Conservation (phyloP, 306 rosid species). For the Vachellia pachyceras region DNA sequence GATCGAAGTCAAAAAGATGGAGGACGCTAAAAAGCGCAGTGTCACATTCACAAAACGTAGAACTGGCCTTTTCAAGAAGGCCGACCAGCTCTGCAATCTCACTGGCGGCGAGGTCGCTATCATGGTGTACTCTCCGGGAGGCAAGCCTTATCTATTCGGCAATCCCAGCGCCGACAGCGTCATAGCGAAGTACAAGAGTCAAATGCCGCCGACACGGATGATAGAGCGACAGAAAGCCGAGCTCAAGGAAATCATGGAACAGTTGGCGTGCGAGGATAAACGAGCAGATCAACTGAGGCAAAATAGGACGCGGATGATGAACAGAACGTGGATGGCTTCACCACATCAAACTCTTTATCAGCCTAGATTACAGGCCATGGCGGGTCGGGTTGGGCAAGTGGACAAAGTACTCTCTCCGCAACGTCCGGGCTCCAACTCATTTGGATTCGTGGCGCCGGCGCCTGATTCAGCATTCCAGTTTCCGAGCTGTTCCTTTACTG, state of each 20-base stretch:
- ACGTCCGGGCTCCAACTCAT: neutral
- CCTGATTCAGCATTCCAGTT: neutral
- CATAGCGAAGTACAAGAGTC: neutral
- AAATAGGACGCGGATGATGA: neutral
- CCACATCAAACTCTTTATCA: neutral
- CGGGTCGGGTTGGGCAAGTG: neutral
- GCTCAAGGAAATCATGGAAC: neutral
- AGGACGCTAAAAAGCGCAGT: neutral
- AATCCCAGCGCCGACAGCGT: neutral
- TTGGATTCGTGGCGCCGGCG: neutral
- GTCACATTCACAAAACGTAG: conserved; percentile 17
- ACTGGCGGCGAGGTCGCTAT: conserved; percentile 3
- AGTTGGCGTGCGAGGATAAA: neutral
- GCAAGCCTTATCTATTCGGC: neutral
- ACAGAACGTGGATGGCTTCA: neutral
- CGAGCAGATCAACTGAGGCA: neutral
- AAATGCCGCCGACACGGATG: neutral
- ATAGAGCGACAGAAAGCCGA: neutral
- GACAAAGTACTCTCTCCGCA: neutral
- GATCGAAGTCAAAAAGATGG: neutral
- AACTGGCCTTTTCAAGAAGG: conserved; percentile 14
- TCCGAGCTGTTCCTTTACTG: neutral
- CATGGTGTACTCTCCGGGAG: neutral
- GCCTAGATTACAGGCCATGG: neutral
- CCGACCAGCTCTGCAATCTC: neutral